These are phyloP conservation scores for Leptoxyphium fumago DNA, from an alignment of 2,329 filamentous ascomycete genomes.

Conservation along the genomic window DNA sequence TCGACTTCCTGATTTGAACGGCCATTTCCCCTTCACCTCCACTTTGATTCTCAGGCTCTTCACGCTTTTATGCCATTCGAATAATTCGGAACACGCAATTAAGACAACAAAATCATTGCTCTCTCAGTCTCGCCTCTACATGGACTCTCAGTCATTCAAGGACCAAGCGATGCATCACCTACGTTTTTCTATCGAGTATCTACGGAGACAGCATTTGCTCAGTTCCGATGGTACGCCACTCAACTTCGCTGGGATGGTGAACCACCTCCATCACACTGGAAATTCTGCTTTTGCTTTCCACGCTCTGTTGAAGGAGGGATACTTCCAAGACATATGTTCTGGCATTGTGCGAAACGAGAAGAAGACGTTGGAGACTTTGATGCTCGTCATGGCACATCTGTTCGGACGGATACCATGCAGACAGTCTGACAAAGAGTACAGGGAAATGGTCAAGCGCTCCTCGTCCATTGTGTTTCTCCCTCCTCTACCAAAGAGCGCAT, in stretches of 20 bases:
- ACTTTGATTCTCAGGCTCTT: slow-evolving; percentile 56
- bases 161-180: slow-evolving; percentile 61
- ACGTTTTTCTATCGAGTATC: slow-evolving; percentile 67
- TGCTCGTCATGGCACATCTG: slow-evolving; percentile 55
- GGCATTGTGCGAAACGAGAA: slow-evolving; percentile 38
- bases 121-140: slow-evolving; percentile 53
- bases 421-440: slow-evolving; percentile 32
- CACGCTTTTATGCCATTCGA: slow-evolving; percentile 50
- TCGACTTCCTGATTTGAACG: slow-evolving; percentile 55
- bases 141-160: slow-evolving; percentile 53
- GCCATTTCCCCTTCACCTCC: slow-evolving; percentile 66
- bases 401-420: slow-evolving; percentile 47
- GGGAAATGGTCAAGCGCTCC: slow-evolving; percentile 37
- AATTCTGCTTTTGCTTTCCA: slow-evolving; percentile 66
- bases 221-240: slow-evolving; percentile 46
- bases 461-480: slow-evolving; percentile 54
- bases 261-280: slow-evolving; percentile 63
- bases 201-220: slow-evolving; percentile 54
- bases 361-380: slow-evolving; percentile 41
- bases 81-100: slow-evolving; percentile 46
- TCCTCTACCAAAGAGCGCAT: slow-evolving; percentile 42
- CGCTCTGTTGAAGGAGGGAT: slow-evolving; percentile 54
- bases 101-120: slow-evolving; percentile 51
- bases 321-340: slow-evolving; percentile 50
- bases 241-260: slow-evolving; percentile 57